These are phyloP conservation scores for Chrysoporthe cubensis DNA, from an alignment of 2,329 filamentous ascomycete genomes.

Conservation along the genomic window DNA sequence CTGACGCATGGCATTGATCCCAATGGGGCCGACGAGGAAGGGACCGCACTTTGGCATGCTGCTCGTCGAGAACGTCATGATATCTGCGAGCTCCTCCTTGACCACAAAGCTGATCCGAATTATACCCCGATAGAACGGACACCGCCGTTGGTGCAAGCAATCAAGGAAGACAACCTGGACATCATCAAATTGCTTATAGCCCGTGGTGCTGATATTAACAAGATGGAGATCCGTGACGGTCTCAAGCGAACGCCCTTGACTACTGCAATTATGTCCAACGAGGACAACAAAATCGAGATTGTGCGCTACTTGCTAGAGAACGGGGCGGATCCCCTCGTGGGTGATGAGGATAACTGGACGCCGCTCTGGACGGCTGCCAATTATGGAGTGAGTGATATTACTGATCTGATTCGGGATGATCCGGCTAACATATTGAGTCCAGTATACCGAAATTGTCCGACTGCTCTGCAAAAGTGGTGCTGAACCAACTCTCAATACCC, in stretches of 20 bases:
- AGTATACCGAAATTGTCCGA: background rate
- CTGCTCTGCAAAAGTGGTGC: background rate
- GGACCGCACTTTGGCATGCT: background rate
- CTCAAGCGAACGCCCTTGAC: background rate
- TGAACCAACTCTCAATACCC: background rate
- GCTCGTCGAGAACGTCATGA: background rate
- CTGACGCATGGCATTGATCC: background rate
- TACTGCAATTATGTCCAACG: background rate
- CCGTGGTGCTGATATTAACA: background rate
- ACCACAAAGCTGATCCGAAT: conserved; percentile 6
- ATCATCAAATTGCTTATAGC: background rate
- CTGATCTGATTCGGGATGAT: background rate
- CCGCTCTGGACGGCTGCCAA: conserved; percentile 6
- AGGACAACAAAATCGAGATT: background rate
- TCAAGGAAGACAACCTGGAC: background rate
- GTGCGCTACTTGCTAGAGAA: conserved; percentile 1
- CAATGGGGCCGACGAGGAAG: background rate
- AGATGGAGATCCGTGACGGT: background rate
- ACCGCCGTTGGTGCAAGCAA: background rate
- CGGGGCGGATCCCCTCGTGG: background rate
- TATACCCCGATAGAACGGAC: background rate
- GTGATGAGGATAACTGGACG: background rate
- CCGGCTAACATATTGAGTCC: background rate
- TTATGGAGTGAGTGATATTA: background rate
- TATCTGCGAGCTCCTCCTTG: conserved; percentile 1